Evolutionary conservation across 2,329 filamentous ascomycete genomes (phyloP).

Genomic region (Claviceps sp.): DNA sequence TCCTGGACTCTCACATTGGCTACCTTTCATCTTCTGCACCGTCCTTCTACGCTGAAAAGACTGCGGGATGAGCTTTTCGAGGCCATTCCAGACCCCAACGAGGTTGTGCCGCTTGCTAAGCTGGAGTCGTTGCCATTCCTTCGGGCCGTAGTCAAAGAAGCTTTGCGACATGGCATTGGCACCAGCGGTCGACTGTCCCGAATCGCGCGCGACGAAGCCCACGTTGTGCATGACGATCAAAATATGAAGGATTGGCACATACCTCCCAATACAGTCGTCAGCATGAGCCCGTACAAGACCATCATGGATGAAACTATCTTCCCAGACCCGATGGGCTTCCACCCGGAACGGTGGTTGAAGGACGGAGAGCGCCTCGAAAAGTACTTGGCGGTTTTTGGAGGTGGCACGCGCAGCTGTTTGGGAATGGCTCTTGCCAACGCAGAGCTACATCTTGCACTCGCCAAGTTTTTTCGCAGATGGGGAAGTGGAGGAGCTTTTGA

Average conservation of each 20-base stretch:
- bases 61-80: conserved; percentile 24
- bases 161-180: conserved; percentile 33
- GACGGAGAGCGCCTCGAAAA: conserved; percentile 18
- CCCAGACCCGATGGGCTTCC: conserved; percentile 18
- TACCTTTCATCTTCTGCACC: conserved; percentile 22
- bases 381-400: conserved; percentile 22
- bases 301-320: conserved; percentile 22
- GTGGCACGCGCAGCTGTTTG: conserved; percentile 22
- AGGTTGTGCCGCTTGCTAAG: conserved; percentile 14
- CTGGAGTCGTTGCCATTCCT: conserved; percentile 30
- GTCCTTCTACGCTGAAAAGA: conserved; percentile 16
- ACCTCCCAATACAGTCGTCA: conserved; percentile 21
- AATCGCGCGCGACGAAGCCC: conserved; percentile 26
- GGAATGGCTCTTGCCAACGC: conserved; percentile 25
- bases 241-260: conserved; percentile 17
- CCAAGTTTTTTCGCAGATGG: conserved; percentile 25
- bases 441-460: conserved; percentile 24
- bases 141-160: conserved; percentile 36
- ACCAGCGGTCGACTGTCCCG: conserved; percentile 35
- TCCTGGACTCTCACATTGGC: conserved; percentile 22
- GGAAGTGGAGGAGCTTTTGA: conserved; percentile 20
- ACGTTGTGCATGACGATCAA: conserved; percentile 16
- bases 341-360: conserved; percentile 24
- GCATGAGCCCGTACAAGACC: conserved; percentile 24
- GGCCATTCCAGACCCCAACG: conserved; percentile 18